phyloP scores from a whole-genome alignment of 140 eudicot genomes.

The Flaveria floridana region DNA sequence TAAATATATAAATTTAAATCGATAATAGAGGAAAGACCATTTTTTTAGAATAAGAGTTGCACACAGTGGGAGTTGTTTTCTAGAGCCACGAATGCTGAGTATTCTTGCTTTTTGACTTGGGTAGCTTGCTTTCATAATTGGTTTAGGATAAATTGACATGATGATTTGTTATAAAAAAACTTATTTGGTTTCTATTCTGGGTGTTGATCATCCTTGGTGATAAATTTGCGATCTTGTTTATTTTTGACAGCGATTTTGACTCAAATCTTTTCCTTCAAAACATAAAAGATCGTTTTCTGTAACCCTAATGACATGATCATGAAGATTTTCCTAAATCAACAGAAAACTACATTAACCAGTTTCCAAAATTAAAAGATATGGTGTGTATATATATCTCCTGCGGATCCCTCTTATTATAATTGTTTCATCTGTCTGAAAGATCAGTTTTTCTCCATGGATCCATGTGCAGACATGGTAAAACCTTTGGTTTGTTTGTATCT shows the following conservation, averaged over 20 bases:
- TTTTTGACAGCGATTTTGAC: constrained; percentile 8
- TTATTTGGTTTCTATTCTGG: constrained; percentile 21
- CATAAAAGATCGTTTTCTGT: background rate
- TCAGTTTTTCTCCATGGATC: constrained; percentile 27
- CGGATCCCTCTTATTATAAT: background rate
- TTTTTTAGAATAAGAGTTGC: background rate
- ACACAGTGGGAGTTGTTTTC: background rate
- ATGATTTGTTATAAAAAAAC: background rate
- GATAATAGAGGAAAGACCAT: background rate
- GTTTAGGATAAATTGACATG: background rate
- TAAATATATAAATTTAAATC: background rate
- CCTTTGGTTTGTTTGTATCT: background rate
- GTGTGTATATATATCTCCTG: background rate
- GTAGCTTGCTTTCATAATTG: background rate
- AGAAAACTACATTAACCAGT: background rate
- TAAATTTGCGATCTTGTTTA: background rate
- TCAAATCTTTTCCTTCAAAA: background rate
- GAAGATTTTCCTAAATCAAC: constrained; percentile 6
- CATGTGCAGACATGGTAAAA: constrained; percentile 32
- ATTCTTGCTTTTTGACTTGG: constrained; percentile 1
- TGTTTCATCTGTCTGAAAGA: constrained; percentile 6
- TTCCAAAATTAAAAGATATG: constrained; percentile 16
- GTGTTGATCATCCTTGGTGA: constrained; percentile 20
- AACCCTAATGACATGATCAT: background rate
- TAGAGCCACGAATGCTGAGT: constrained; percentile 37